Percentiles rank a stretch among this genome's conserved stretches.
These are phyloP conservation scores for Xylariaceae sp. DNA, from an alignment of 2,329 filamentous ascomycete genomes.

Conservation along the genomic window DNA sequence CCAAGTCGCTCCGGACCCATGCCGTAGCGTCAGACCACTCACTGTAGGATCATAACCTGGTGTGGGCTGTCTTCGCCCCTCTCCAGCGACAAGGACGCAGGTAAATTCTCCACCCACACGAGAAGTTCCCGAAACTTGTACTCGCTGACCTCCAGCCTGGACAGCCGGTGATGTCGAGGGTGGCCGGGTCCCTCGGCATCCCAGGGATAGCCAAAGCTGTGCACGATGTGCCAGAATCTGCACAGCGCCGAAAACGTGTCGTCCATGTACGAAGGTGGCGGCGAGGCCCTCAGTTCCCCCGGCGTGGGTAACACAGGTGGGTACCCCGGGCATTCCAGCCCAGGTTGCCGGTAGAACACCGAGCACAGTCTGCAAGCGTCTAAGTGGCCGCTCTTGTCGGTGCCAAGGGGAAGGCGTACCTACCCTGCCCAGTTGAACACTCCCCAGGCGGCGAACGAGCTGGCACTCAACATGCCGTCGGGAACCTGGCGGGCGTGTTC, in stretches of 20 bases:
- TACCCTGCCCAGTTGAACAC: constrained; percentile 35
- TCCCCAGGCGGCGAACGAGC: constrained; percentile 29
- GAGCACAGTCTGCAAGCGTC: constrained; percentile 23
- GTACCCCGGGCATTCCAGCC: constrained; percentile 18
- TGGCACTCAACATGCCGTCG: constrained; percentile 10
- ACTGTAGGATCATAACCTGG: constrained; percentile 35
- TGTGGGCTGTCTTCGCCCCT: constrained; percentile 25
- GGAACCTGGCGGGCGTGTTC: constrained; percentile 1
- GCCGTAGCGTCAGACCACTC: constrained; percentile 13
- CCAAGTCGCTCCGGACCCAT: neutral
- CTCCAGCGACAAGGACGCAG: constrained; percentile 21
- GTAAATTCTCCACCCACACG: constrained; percentile 32
- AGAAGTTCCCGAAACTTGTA: constrained; percentile 35
- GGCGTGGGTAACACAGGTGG: constrained; percentile 23
- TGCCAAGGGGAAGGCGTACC: constrained; percentile 10
- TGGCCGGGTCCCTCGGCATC: constrained; percentile 1
- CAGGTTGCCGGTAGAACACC: constrained; percentile 30
- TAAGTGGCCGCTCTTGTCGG: neutral
- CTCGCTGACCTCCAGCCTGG: constrained; percentile 28
- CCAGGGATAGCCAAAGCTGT: constrained; percentile 21
- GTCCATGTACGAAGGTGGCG: constrained; percentile 16
- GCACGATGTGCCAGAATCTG: constrained; percentile 34
- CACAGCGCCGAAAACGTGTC: constrained; percentile 28
- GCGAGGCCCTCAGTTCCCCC: neutral
- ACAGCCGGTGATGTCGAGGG: constrained; percentile 4